Percentiles rank a stretch among this genome's conserved stretches.
These are phyloP conservation scores for Naganishia friedmannii DNA, from an alignment of 768 basidiomycete genomes.

Conservation along the genomic window DNA sequence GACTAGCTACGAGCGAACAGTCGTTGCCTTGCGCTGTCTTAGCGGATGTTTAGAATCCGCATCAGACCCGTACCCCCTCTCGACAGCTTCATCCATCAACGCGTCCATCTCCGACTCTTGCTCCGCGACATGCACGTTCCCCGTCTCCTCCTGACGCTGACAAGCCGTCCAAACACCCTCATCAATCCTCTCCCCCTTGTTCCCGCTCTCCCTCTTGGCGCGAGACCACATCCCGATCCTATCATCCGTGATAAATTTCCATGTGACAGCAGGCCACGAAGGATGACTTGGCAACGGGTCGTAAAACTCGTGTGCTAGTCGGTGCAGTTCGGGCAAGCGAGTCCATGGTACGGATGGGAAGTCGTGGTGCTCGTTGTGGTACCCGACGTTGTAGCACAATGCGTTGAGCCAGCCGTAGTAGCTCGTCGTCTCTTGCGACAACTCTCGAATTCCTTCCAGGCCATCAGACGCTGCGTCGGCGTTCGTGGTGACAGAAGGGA, in stretches of 20 bases:
- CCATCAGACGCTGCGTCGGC: conserved; percentile 36
- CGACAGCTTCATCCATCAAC: conserved; percentile 38
- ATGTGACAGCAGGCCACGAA: conserved; percentile 90
- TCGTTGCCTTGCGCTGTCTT: background rate
- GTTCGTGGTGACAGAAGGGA: conserved; percentile 30
- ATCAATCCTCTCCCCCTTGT: conserved; percentile 43
- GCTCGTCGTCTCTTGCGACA: conserved; percentile 91
- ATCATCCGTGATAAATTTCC: conserved; percentile 87
- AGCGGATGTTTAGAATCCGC: conserved; percentile 29
- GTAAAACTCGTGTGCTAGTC: conserved; percentile 87
- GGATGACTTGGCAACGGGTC: conserved; percentile 80
- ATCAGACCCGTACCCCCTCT: conserved; percentile 43
- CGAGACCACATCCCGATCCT: conserved; percentile 85
- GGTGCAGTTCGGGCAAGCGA: conserved; percentile 73
- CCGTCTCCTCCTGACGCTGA: background rate
- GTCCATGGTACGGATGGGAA: conserved; percentile 98
- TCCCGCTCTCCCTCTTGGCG: conserved; percentile 62
- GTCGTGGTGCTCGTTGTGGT: conserved; percentile 99
- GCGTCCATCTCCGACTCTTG: conserved; percentile 32
- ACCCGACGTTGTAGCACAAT: conserved; percentile 86
- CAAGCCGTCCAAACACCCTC: conserved; percentile 45
- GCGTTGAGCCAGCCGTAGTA: conserved; percentile 91
- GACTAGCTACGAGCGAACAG: background rate
- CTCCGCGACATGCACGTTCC: conserved; percentile 10
- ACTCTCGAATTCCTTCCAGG: conserved; percentile 52